A percentile compares a stretch with the other conserved stretches of the same genome.
Conservation (phyloP, 2,329 filamentous ascomycete genomes). For the Dactylellina parvicollis region DNA sequence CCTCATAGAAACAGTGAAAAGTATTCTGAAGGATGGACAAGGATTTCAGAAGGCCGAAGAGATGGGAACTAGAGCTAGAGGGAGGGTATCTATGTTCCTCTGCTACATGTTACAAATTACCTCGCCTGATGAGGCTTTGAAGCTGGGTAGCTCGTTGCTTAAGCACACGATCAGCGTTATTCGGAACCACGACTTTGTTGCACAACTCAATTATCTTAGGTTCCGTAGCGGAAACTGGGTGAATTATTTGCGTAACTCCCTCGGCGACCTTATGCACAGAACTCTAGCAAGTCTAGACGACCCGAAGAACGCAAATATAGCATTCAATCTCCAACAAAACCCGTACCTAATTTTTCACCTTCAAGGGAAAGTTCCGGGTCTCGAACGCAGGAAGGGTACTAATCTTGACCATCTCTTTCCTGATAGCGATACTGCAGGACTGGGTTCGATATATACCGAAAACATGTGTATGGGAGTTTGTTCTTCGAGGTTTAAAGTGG, state of each 20-base stretch:
- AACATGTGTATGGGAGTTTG: background rate
- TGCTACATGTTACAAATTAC: constrained; percentile 4
- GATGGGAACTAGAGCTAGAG: background rate
- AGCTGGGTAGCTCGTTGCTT: background rate
- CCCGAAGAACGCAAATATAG: constrained; percentile 1
- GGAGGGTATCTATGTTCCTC: background rate
- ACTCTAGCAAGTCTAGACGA: background rate
- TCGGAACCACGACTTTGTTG: background rate
- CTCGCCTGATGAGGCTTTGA: background rate
- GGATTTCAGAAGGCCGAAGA: background rate
- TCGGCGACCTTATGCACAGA: background rate
- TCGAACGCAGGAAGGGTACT: background rate
- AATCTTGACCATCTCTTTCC: background rate
- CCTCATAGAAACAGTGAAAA: background rate
- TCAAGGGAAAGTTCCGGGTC: background rate
- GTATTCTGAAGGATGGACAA: background rate
- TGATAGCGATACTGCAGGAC: background rate
- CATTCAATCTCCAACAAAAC: constrained; percentile 2
- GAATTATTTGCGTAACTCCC: background rate
- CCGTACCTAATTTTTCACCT: background rate
- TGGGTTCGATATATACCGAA: background rate
- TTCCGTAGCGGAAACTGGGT: background rate
- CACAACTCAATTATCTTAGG: background rate
- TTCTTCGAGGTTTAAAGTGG: background rate
- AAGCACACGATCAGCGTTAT: background rate